Conservation (phyloP, 192 early-diverging fungal species). For the Martensiomyces pterosporus region DNA sequence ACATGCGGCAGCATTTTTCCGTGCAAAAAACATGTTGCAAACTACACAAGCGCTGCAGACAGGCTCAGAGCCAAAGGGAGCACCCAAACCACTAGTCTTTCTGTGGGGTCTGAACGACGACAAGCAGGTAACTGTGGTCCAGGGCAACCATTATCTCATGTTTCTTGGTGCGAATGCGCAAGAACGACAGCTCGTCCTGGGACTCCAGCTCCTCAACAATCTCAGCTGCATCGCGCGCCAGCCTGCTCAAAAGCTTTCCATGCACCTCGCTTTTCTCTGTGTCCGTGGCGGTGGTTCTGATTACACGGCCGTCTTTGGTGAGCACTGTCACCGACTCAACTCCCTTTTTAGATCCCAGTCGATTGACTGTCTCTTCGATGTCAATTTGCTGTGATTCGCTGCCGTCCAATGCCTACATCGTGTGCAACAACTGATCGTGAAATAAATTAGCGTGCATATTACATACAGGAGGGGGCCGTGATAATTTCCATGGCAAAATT, state of each 20-base stretch:
- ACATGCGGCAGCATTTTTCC: too few relatives aligned
- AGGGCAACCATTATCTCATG: slow-evolving; percentile 97
- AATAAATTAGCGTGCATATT: too few relatives aligned
- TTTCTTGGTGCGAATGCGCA: slow-evolving; percentile 89
- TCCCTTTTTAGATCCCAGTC: slow-evolving; percentile 82
- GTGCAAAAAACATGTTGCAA: too few relatives aligned
- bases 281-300: slow-evolving; percentile 85
- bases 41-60: too few relatives aligned
- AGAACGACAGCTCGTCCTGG: slow-evolving; percentile 92
- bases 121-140: slow-evolving; percentile 49
- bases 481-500: too few relatives aligned
- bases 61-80: too few relatives aligned
- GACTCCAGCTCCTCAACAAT: slow-evolving; percentile 80
- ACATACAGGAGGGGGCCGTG: too few relatives aligned
- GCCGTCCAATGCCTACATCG: too few relatives aligned
- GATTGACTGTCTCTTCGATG: slow-evolving; percentile 92
- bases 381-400: slow-evolving; percentile 46
- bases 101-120: slow-evolving; percentile 45
- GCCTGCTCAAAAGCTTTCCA: slow-evolving; percentile 75
- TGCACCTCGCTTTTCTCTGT: slow-evolving; percentile 75
- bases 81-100: slow-evolving; percentile 13
- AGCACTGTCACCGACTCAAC: slow-evolving; percentile 90
- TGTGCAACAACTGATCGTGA: too few relatives aligned
- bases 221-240: slow-evolving; percentile 70
- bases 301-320: slow-evolving; percentile 86